Conservation (phyloP, 2,329 filamentous ascomycete genomes). For the Aspergillus udagawae region DNA sequence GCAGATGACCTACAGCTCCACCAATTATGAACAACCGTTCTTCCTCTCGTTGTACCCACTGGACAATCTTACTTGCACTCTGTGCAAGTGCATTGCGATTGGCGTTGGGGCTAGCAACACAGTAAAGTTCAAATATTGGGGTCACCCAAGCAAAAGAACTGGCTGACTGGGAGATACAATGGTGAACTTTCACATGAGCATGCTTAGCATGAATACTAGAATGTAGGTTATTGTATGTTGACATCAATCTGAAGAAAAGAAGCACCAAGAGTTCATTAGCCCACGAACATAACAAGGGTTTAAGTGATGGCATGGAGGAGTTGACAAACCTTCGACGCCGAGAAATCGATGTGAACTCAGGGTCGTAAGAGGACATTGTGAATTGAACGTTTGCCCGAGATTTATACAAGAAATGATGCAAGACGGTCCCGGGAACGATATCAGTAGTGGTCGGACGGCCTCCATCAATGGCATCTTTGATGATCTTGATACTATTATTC, state of each 20-base stretch:
- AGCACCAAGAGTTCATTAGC: conserved; percentile 1
- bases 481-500: conserved; percentile 69
- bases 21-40: conserved; percentile 95
- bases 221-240: conserved; percentile 80
- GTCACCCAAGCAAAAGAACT: conserved; percentile 88
- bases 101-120: conserved; percentile 73
- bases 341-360: conserved; percentile 60
- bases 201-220: conserved; percentile 79
- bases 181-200: conserved; percentile 79
- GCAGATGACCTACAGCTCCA: conserved; percentile 64
- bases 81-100: conserved; percentile 66
- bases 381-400: conserved; percentile 94
- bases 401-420: conserved; percentile 95
- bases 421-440: conserved; percentile 72
- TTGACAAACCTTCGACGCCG: conserved; percentile 56
- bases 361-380: conserved; percentile 76
- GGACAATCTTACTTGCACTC: conserved; percentile 81
- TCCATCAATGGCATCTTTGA: conserved; percentile 64
- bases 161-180: conserved; percentile 69
- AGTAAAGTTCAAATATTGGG: conserved; percentile 89
- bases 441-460: conserved; percentile 70
- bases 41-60: conserved; percentile 89
- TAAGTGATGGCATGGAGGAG: background rate
- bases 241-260: conserved; percentile 58
- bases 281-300: background rate